These are phyloP conservation scores for Suillus paluster DNA, from an alignment of 768 basidiomycete species.

Conservation along the genomic window DNA sequence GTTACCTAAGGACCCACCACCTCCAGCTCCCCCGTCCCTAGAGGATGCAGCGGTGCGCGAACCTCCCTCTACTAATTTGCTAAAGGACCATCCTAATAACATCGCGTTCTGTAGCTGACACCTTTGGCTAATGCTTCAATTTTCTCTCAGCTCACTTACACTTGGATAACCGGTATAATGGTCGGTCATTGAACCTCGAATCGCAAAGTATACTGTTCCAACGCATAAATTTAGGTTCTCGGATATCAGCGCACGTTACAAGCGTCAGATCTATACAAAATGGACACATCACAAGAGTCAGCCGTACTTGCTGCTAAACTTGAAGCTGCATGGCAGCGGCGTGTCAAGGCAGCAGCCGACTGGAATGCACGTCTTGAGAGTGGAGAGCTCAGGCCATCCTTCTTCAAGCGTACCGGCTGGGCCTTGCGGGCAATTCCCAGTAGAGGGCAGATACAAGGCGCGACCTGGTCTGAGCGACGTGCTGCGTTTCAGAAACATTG, in stretches of 20 bases:
- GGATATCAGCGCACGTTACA: constrained; percentile 77
- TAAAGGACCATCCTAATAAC: neutral
- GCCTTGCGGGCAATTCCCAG: constrained; percentile 23
- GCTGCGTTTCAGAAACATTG: constrained; percentile 44
- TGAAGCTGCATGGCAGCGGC: constrained; percentile 55
- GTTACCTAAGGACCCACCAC: constrained; percentile 62
- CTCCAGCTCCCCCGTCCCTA: constrained; percentile 56
- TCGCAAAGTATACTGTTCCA: neutral
- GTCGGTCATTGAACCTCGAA: constrained; percentile 28
- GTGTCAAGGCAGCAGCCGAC: constrained; percentile 50
- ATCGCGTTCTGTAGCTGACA: constrained; percentile 41
- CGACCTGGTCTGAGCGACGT: constrained; percentile 31
- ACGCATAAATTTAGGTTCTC: constrained; percentile 41
- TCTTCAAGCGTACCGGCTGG: constrained; percentile 47
- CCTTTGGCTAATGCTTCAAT: constrained; percentile 63
- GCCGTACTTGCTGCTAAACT: constrained; percentile 51
- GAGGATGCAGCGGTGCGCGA: constrained; percentile 52
- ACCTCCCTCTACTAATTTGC: neutral
- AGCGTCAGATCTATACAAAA: constrained; percentile 75
- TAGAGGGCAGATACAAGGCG: constrained; percentile 9
- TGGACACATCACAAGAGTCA: constrained; percentile 40
- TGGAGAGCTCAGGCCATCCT: constrained; percentile 48
- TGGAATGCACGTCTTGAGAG: constrained; percentile 58
- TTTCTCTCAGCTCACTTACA: constrained; percentile 64
- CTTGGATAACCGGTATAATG: constrained; percentile 70